A percentile compares a stretch with the other conserved stretches of the same genome.
Evolutionary conservation across 169 alveolate genomes (phyloP).

Genomic region (Perkinsus chesapeaki): DNA sequence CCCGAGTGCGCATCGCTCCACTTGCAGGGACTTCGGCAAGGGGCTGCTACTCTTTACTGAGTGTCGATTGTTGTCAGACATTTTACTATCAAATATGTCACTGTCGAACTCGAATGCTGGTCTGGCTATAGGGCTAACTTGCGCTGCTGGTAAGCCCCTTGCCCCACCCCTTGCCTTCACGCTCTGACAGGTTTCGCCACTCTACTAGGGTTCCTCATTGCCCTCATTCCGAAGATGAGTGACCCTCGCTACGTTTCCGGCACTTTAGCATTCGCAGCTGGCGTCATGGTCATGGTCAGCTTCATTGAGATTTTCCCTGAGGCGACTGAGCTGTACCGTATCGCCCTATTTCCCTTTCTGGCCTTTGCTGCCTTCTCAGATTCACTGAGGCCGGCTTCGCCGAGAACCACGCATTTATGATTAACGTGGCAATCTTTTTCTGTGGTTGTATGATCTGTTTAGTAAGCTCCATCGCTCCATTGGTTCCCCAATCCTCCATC

Average conservation of each 20-base stretch:
- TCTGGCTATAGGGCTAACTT: not conserved
- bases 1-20: too few species aligned
- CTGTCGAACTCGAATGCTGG: too few species aligned
- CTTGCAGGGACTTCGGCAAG: too few species aligned
- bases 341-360: not conserved
- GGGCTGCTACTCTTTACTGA: too few species aligned
- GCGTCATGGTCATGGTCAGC: conserved; percentile 9
- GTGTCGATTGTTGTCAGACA: too few species aligned
- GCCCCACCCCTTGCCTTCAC: not conserved
- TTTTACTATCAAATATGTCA: too few species aligned
- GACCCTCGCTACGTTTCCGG: not conserved
- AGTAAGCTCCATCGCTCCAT: not conserved
- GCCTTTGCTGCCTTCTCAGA: not conserved
- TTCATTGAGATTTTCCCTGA: conserved; percentile 8
- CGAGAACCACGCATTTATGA: not conserved
- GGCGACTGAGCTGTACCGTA: not conserved
- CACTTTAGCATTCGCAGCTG: conserved; percentile 7
- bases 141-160: not conserved
- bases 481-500: not conserved
- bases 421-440: not conserved
- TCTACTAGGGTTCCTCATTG: not conserved
- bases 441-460: not conserved
- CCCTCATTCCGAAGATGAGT: not conserved
- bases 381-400: not conserved
- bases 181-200: not conserved